Conservation (phyloP, 202 grass and related monocot genomes). For the Dendrocalamus latiflorus region DNA sequence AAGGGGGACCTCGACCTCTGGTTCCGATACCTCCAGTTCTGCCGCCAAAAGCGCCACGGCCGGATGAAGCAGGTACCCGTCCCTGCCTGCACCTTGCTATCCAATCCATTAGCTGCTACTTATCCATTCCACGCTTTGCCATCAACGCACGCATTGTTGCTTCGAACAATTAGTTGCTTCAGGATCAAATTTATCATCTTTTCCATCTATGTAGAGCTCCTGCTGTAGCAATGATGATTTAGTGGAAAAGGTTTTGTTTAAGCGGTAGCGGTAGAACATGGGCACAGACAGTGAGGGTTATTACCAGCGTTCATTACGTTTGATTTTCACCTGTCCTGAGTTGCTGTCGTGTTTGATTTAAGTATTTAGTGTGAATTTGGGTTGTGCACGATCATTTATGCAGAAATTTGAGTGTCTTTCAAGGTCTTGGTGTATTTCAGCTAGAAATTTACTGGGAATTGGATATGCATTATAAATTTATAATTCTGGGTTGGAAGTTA, state of each 20-base stretch:
- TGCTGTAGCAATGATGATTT: neutral
- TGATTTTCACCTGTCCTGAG: neutral
- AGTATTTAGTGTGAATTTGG: neutral
- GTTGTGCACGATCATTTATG: neutral
- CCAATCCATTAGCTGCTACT: neutral
- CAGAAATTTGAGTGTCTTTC: neutral
- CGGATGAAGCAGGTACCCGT: constrained; percentile 73
- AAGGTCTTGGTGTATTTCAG: neutral
- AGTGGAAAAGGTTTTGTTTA: neutral
- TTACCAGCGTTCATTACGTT: neutral
- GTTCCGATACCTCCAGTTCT: neutral
- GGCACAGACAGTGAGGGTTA: neutral
- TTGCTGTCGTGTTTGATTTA: neutral
- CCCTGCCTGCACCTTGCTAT: neutral
- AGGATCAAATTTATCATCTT: neutral
- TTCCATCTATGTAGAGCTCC: neutral
- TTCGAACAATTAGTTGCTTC: neutral
- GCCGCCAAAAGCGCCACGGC: constrained; percentile 43
- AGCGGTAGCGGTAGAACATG: neutral
- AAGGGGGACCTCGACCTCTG: constrained; percentile 22
- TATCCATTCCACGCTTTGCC: neutral
- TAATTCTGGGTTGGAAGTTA: neutral
- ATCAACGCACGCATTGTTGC: neutral
- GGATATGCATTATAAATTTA: neutral
- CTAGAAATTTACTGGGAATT: neutral